Conservation (phyloP, 441 rosid species). For the Theobroma grandiflorum region DNA sequence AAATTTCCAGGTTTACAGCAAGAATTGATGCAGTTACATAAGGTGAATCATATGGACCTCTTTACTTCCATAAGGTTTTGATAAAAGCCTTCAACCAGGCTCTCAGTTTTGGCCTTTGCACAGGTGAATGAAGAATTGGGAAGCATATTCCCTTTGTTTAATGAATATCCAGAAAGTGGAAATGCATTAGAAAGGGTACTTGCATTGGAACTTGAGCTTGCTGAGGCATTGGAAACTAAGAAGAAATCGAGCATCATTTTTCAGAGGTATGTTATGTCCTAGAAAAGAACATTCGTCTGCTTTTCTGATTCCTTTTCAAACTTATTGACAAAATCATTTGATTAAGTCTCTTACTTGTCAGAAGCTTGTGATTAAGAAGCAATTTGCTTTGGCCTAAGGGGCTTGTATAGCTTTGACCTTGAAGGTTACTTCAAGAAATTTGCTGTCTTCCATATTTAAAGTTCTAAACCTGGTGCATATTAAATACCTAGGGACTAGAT, state of each 20-base stretch:
- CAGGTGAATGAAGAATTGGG: constrained; percentile 95
- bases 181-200: constrained; percentile 90
- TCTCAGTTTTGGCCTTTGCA: constrained; percentile 29
- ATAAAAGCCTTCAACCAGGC: constrained; percentile 23
- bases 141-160: constrained; percentile 72
- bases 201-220: constrained; percentile 94
- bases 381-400: constrained; percentile 4
- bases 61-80: constrained; percentile 4
- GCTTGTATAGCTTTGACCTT: not conserved
- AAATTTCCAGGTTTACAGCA: constrained; percentile 74
- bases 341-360: not conserved
- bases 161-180: constrained; percentile 63
- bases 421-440: not conserved
- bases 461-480: not conserved
- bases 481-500: not conserved
- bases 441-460: not conserved
- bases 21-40: constrained; percentile 70
- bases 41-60: constrained; percentile 51
- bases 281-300: not conserved
- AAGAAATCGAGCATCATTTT: constrained; percentile 70
- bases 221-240: constrained; percentile 84
- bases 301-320: constrained; percentile 16
- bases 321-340: not conserved
- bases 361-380: constrained; percentile 2
- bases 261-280: constrained; percentile 68